These are phyloP conservation scores for Mortierella alpina DNA, from an alignment of 192 early-diverging fungal species.

Conservation along the genomic window DNA sequence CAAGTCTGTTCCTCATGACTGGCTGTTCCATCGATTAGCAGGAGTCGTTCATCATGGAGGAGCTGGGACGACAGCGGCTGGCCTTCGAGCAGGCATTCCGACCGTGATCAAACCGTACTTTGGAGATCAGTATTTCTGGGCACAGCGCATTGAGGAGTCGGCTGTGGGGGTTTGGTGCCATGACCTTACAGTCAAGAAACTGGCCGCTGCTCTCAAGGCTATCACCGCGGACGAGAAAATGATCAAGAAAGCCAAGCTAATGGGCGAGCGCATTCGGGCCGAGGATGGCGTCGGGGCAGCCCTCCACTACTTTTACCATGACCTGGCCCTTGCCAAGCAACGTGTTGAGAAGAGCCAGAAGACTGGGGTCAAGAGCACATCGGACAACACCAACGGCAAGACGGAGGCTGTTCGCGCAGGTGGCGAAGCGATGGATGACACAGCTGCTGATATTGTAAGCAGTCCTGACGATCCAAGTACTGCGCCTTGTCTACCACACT, in stretches of 20 bases:
- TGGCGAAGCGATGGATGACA: too few species aligned
- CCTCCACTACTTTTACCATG: slow-evolving; percentile 70
- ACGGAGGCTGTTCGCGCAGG: too few species aligned
- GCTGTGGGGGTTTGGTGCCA: slow-evolving; percentile 69
- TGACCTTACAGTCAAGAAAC: slow-evolving; percentile 62
- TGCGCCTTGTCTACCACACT: background rate
- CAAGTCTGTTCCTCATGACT: slow-evolving; percentile 80
- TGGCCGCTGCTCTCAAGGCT: slow-evolving; percentile 59
- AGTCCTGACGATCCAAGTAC: too few species aligned
- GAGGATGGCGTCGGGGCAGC: slow-evolving; percentile 73
- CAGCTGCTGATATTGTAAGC: too few species aligned
- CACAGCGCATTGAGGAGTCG: slow-evolving; percentile 69
- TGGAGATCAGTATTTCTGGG: slow-evolving; percentile 81
- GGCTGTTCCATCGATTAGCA: slow-evolving; percentile 73
- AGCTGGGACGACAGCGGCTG: slow-evolving; percentile 80
- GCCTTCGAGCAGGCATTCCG: slow-evolving; percentile 76
- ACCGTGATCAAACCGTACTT: slow-evolving; percentile 80
- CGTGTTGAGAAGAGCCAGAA: slow-evolving; percentile 37
- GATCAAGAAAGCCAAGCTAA: slow-evolving; percentile 55
- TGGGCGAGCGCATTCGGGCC: slow-evolving; percentile 65
- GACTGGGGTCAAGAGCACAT: background rate
- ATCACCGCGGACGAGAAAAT: slow-evolving; percentile 69
- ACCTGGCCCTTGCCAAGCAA: slow-evolving; percentile 64
- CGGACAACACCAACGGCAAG: too few species aligned
- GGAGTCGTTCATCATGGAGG: slow-evolving; percentile 85